phyloP scores from a whole-genome alignment of 2,329 filamentous ascomycete genomes.

The Arthrinium puccinioides region DNA sequence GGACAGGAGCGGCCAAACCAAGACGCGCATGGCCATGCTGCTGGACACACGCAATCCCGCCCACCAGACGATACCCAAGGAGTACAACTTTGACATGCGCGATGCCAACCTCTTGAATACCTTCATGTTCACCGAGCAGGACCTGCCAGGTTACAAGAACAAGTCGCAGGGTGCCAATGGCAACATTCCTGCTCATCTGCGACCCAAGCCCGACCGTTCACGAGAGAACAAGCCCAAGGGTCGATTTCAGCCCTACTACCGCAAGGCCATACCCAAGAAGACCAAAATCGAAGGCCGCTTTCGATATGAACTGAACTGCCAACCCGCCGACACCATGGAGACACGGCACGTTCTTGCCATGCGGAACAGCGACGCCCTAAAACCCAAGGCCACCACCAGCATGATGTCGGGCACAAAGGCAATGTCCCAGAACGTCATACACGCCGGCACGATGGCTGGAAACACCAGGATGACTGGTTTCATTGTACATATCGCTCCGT shows the following conservation, averaged over 20 bases:
- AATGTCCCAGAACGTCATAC: slow-evolving; percentile 46
- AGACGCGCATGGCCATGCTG: slow-evolving; percentile 55
- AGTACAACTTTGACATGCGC: slow-evolving; percentile 73
- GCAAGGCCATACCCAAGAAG: slow-evolving; percentile 73
- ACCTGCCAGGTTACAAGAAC: slow-evolving; percentile 69
- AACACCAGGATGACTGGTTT: slow-evolving; percentile 42
- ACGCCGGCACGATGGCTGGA: slow-evolving; percentile 46
- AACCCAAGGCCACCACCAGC: slow-evolving; percentile 50
- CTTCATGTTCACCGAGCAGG: slow-evolving; percentile 89
- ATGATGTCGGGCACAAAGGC: slow-evolving; percentile 29
- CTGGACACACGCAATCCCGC: slow-evolving; percentile 56
- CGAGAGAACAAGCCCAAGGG: slow-evolving; percentile 31
- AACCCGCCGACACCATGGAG: slow-evolving; percentile 65
- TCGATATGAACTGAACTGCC: slow-evolving; percentile 67
- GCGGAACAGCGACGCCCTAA: slow-evolving; percentile 51
- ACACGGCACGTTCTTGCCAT: slow-evolving; percentile 54
- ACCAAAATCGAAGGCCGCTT: slow-evolving; percentile 69
- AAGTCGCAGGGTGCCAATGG: slow-evolving; percentile 51
- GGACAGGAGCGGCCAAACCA: slow-evolving; percentile 41
- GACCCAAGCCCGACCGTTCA: slow-evolving; percentile 33
- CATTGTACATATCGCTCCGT: slow-evolving; percentile 40
- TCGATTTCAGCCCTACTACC: slow-evolving; percentile 52
- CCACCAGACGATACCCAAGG: slow-evolving; percentile 74
- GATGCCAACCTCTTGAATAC: slow-evolving; percentile 67
- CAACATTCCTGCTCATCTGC: slow-evolving; percentile 51